These are phyloP conservation scores for Aspergillus ostianus DNA, from an alignment of 495 filamentous ascomycete genomes.

Conservation along the genomic window DNA sequence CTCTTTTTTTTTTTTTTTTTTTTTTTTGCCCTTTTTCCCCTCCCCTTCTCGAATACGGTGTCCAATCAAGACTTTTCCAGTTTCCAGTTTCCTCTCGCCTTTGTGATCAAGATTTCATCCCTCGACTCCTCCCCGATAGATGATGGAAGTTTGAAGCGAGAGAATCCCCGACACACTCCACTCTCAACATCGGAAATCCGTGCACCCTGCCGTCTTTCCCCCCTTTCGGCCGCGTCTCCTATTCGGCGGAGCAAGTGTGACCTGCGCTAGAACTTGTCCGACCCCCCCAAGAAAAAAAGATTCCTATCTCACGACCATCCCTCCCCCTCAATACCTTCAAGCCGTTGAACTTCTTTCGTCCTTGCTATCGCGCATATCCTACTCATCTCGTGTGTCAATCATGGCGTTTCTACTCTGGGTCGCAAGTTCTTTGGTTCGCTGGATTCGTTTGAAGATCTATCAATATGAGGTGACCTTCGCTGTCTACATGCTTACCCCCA, in stretches of 20 bases:
- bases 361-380: not conserved
- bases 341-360: not conserved
- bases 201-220: not conserved
- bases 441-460: conserved; percentile 76
- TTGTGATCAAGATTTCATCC: not conserved
- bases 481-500: conserved; percentile 82
- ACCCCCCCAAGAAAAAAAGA: not conserved
- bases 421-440: conserved; percentile 50
- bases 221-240: not conserved
- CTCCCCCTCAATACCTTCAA: not conserved
- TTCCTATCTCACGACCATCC: not conserved
- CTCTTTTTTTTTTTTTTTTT: conserved; percentile 3
- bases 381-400: conserved; percentile 4
- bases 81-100: not conserved
- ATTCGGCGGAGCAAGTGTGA: not conserved
- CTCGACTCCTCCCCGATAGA: not conserved
- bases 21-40: not conserved
- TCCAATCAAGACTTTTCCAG: not conserved
- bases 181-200: not conserved
- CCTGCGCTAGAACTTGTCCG: not conserved
- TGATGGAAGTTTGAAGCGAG: not conserved
- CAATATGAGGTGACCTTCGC: conserved; percentile 85
- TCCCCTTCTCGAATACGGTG: not conserved
- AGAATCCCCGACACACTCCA: not conserved
- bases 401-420: conserved; percentile 40